Evolutionary conservation across 2,329 filamentous ascomycete genomes (phyloP).

Genomic region (Sphaerulina musiva): DNA sequence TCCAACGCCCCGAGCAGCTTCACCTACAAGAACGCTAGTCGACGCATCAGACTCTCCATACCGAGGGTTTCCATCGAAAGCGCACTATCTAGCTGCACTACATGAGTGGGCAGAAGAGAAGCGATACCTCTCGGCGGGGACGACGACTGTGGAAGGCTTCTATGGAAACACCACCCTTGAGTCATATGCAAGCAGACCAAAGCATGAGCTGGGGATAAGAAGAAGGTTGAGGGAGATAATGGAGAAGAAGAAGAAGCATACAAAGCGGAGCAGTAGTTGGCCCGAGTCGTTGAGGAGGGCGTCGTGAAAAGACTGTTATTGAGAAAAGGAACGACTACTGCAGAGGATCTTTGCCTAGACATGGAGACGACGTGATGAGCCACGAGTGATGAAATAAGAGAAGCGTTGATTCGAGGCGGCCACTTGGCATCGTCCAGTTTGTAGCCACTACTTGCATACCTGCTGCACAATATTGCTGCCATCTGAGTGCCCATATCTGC

Average conservation of each 20-base stretch:
- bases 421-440: background rate
- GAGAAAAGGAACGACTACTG: no score
- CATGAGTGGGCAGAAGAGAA: constrained; percentile 30
- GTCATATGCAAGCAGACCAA: constrained; percentile 22
- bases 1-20: constrained; percentile 1
- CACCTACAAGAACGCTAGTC: constrained; percentile 2
- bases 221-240: constrained; percentile 21
- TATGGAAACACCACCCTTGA: constrained; percentile 29
- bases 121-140: constrained; percentile 23
- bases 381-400: background rate
- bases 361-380: background rate
- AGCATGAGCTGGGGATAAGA: constrained; percentile 21
- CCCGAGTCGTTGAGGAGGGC: background rate
- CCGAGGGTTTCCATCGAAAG: constrained; percentile 28
- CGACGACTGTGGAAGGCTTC: constrained; percentile 24
- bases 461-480: constrained; percentile 2
- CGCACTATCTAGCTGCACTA: constrained; percentile 27
- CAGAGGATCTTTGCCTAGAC: no score
- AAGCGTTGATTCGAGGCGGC: background rate
- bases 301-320: background rate
- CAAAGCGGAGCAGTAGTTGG: background rate
- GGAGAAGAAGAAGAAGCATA: constrained; percentile 18
- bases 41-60: constrained; percentile 17
- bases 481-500: background rate
- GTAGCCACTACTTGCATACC: background rate